Conservation (phyloP, 2,329 filamentous ascomycete genomes). For the Zymoseptoria crescenta region DNA sequence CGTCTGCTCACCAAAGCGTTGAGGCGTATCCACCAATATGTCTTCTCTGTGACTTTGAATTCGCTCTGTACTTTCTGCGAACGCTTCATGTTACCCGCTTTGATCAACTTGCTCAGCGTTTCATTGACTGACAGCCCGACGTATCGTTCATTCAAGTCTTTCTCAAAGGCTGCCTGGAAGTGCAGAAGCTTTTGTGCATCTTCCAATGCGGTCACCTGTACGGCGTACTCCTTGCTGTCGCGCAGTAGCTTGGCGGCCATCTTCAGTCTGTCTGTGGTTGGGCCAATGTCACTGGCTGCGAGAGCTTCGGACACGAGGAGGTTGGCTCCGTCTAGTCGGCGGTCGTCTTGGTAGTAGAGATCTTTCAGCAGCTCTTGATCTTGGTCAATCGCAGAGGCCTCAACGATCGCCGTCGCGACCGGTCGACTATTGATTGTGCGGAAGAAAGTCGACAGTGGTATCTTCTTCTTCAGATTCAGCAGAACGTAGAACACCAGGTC, state of each 20-base stretch:
- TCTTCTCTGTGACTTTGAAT: constrained; percentile 88
- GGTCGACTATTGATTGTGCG: constrained; percentile 79
- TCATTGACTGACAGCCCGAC: constrained; percentile 81
- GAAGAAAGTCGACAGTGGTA: constrained; percentile 87
- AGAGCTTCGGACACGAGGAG: constrained; percentile 82
- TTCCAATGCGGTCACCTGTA: constrained; percentile 67
- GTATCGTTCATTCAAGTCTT: constrained; percentile 62
- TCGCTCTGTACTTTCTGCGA: constrained; percentile 83
- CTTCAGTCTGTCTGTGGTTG: constrained; percentile 77
- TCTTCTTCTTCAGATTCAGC: constrained; percentile 77
- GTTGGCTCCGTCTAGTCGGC: constrained; percentile 77
- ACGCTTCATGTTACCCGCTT: constrained; percentile 71
- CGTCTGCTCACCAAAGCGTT: constrained; percentile 82
- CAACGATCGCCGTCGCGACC: constrained; percentile 79
- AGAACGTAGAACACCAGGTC: constrained; percentile 89
- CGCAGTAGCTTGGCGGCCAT: constrained; percentile 73
- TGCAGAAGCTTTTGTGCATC: constrained; percentile 73
- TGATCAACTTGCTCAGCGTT: constrained; percentile 82
- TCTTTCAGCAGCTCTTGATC: constrained; percentile 83
- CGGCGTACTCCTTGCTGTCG: constrained; percentile 71
- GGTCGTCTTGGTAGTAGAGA: constrained; percentile 94
- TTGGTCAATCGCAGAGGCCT: constrained; percentile 71
- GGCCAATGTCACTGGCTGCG: constrained; percentile 59
- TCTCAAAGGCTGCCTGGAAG: constrained; percentile 80
- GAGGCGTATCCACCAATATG: constrained; percentile 78